These are phyloP conservation scores for Fusarium kyushuense DNA, from an alignment of 2,329 filamentous ascomycete genomes.

Conservation along the genomic window DNA sequence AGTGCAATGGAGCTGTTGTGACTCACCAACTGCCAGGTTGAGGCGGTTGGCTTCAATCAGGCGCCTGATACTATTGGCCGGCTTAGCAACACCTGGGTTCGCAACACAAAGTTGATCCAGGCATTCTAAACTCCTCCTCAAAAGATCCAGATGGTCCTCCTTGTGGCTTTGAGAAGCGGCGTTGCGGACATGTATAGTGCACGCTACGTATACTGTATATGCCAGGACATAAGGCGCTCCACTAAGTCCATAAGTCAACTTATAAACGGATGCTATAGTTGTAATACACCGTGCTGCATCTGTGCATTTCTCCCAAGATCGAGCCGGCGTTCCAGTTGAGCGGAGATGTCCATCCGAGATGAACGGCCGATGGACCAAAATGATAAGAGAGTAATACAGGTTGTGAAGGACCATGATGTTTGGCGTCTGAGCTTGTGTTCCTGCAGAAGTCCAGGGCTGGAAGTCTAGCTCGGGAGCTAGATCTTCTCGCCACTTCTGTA, in stretches of 20 bases:
- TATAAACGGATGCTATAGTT: slow-evolving; percentile 9
- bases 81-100: slow-evolving; percentile 9
- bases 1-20: accelerated
- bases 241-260: neutral
- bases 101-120: slow-evolving; percentile 12
- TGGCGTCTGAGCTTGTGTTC: neutral
- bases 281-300: slow-evolving; percentile 13
- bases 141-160: neutral
- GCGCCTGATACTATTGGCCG: slow-evolving; percentile 4
- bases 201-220: slow-evolving; percentile 16
- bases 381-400: slow-evolving; percentile 9
- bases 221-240: slow-evolving; percentile 18
- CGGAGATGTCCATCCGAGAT: slow-evolving; percentile 19
- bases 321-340: neutral
- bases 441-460: neutral
- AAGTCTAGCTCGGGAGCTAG: slow-evolving; percentile 3
- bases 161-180: slow-evolving; percentile 2
- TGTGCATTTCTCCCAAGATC: slow-evolving; percentile 18
- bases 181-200: slow-evolving; percentile 17
- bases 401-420: slow-evolving; percentile 21
- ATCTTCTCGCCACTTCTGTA: slow-evolving; percentile 7
- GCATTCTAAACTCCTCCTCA: slow-evolving; percentile 5
- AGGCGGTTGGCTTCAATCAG: neutral
- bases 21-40: neutral
- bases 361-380: slow-evolving; percentile 15